Conservation (phyloP, 2,329 filamentous ascomycete genomes). For the Tolypocladium ovalisporum region DNA sequence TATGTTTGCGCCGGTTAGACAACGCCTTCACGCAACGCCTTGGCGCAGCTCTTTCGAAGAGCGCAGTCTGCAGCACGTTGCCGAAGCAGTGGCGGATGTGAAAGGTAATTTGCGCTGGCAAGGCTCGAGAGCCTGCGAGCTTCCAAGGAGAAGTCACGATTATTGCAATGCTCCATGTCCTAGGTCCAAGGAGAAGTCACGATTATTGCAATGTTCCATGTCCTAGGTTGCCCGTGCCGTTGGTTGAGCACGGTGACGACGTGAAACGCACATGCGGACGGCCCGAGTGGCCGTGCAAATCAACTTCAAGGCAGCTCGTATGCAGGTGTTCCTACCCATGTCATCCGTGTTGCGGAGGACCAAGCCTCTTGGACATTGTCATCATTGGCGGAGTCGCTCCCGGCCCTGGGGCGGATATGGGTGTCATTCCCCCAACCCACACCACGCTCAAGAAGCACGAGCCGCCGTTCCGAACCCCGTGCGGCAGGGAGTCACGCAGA, state of each 20-base stretch:
- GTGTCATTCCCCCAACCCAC: neutral
- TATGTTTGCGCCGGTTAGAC: neutral
- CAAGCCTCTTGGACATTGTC: neutral
- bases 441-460: neutral
- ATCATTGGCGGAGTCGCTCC: neutral
- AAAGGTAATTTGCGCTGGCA: neutral
- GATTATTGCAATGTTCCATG: neutral
- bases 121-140: neutral
- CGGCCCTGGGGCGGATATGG: neutral
- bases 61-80: neutral
- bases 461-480: neutral
- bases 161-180: neutral
- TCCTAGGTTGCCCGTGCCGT: neutral
- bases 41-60: neutral
- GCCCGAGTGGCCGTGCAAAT: neutral
- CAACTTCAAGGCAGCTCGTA: neutral
- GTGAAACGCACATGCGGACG: neutral
- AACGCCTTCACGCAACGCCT: neutral
- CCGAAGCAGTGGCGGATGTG: neutral
- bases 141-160: too few relatives aligned
- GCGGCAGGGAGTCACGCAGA: neutral
- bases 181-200: neutral
- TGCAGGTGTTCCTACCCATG: neutral
- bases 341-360: neutral
- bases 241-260: neutral